These are phyloP conservation scores for Plantago ovata DNA, from an alignment of 257 asterid species.

Conservation along the genomic window DNA sequence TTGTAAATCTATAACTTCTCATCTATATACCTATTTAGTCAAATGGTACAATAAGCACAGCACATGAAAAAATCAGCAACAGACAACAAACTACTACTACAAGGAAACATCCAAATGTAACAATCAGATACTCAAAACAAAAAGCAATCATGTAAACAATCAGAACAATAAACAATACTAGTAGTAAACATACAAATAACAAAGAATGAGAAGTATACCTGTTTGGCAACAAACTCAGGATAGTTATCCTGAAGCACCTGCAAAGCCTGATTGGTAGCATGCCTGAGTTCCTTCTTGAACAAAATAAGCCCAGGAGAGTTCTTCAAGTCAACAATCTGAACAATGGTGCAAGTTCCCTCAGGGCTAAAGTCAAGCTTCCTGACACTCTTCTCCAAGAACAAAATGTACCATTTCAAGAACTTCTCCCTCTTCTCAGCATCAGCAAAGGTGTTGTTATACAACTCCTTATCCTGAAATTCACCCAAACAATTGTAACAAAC, in stretches of 20 bases:
- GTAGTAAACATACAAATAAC: too few species aligned
- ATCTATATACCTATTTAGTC: too few species aligned
- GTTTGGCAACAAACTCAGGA: constrained; percentile 95
- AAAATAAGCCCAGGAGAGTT: constrained; percentile 75
- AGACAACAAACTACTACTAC: background rate
- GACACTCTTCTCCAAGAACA: constrained; percentile 70
- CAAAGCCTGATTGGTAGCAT: constrained; percentile 80
- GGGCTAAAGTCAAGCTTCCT: constrained; percentile 81
- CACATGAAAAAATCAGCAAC: too few species aligned
- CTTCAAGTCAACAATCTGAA: constrained; percentile 82
- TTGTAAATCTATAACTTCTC: too few species aligned
- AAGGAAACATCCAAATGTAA: background rate
- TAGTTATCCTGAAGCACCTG: constrained; percentile 88
- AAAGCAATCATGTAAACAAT: background rate
- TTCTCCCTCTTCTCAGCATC: constrained; percentile 77
- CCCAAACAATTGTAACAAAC: constrained; percentile 85
- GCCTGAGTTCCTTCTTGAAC: constrained; percentile 81
- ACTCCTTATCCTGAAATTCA: constrained; percentile 82
- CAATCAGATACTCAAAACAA: background rate
- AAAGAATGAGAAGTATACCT: constrained; percentile 37
- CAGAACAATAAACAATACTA: background rate
- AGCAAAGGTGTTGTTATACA: constrained; percentile 71
- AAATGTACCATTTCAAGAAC: constrained; percentile 74
- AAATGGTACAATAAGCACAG: too few species aligned
- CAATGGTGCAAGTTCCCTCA: constrained; percentile 72